These are phyloP conservation scores for Nepenthes gracilis DNA, from an alignment of 148 eudicot species.

Conservation along the genomic window DNA sequence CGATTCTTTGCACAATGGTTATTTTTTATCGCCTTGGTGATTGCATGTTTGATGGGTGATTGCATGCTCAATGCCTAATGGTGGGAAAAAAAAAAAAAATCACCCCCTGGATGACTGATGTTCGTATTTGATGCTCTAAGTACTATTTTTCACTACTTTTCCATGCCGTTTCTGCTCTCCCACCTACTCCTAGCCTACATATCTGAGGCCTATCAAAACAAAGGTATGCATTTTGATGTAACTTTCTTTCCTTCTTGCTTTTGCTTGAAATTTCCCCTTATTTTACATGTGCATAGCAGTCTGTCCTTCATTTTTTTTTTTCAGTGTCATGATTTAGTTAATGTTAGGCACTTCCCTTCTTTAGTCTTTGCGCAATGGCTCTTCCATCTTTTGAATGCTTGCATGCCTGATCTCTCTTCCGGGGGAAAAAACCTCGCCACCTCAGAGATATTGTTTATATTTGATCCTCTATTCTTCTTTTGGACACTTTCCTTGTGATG, in stretches of 20 bases:
- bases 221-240: background rate
- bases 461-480: background rate
- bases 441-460: too few species aligned
- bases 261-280: background rate
- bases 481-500: conserved; percentile 1
- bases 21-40: background rate
- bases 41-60: conserved; percentile 14
- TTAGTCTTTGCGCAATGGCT: too few species aligned
- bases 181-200: too few species aligned
- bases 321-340: background rate
- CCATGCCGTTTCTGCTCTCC: background rate
- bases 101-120: conserved; percentile 9
- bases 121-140: conserved; percentile 14
- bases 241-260: background rate
- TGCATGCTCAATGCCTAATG: conserved; percentile 9
- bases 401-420: too few species aligned
- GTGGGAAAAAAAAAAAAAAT: conserved; percentile 1
- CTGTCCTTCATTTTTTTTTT: background rate
- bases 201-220: conserved; percentile 3
- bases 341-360: background rate
- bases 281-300: background rate
- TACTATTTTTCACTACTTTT: conserved; percentile 10
- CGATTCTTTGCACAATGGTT: conserved; percentile 16
- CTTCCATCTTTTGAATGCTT: too few species aligned
- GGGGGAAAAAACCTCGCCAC: too few species aligned